These are phyloP conservation scores for Russula dissimulans DNA, from an alignment of 768 basidiomycete species.

Conservation along the genomic window DNA sequence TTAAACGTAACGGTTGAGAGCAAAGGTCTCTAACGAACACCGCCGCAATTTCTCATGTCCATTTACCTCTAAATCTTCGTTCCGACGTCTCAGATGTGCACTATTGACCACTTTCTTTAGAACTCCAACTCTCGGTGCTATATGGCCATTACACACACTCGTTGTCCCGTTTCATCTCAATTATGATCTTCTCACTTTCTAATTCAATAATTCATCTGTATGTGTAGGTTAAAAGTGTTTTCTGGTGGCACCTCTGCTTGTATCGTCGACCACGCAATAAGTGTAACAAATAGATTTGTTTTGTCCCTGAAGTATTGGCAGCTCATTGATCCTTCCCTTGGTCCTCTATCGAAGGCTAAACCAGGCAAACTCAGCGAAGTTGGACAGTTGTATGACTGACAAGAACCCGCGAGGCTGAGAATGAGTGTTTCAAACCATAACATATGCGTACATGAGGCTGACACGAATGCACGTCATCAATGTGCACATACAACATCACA, in stretches of 20 bases:
- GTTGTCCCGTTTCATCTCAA: not conserved
- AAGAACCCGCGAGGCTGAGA: not conserved
- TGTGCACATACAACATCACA: constrained; percentile 29
- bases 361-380: not conserved
- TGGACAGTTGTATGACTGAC: not conserved
- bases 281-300: not conserved
- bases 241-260: not conserved
- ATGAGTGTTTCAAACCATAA: constrained; percentile 12
- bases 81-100: not conserved
- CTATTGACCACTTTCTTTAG: constrained; percentile 6
- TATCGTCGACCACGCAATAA: not conserved
- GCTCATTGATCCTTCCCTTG: not conserved
- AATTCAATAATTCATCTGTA: not conserved
- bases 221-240: constrained; percentile 8
- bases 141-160: not conserved
- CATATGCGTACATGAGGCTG: constrained; percentile 19
- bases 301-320: not conserved
- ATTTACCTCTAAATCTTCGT: no score
- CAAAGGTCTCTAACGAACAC: no score
- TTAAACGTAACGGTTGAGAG: no score
- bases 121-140: not conserved
- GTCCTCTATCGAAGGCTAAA: not conserved
- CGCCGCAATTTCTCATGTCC: no score
- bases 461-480: constrained; percentile 20
- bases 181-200: not conserved